Base-by-base conservation (phyloP, 805 yeast species). In the Candida dajiaensis region DNA sequence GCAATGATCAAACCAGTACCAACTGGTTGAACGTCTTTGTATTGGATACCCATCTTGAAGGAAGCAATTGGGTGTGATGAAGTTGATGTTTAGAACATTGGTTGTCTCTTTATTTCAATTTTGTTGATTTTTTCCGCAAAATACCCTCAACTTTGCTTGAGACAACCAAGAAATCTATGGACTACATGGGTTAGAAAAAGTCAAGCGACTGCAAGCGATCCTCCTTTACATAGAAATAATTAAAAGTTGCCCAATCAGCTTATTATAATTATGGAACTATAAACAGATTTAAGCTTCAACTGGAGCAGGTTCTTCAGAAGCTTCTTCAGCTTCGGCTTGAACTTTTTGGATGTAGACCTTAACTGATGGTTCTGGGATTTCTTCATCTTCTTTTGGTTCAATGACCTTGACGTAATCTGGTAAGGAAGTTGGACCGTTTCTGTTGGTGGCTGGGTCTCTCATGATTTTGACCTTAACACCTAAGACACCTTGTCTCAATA, bases 391-490 rank as follows among this genome's bases (percentile, higher is more conserved):
- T 85, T 90, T 90, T 75, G 96, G 96, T 73, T 88, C 96, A 65
- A 80, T 72, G 68, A 90, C 85, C 74, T 81, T 79, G 73, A 90
- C 97, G 73, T 84, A 89, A 76, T 90, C 97, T 72, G 97, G 97
- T 71, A 90, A 81, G 51, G 96, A 79, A 72, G 70, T 88, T 78
- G 95, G 95, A 76, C 96, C 96, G 62, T 65, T 64, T 72, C 74
- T 83, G 81, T 81, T 78, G 67, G 80, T 70, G 65, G 92, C 89
- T 76, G 98, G 97, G 83, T 92, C 98, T 74, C 88, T 89, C 99
- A 94, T 94, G 72, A 94, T 94, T 85, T 94, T 94, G 70, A 94
- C 98, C 85, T 88, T 92, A 74, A 94, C 85, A 85, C 99, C 99
- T 71, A 94, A 83, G 61, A 94, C 98, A 89, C 99, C 99, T 81